Evolutionary conservation across 176 grass and related monocot genomes (phyloP), one percentile per base, ranked within the genome.

Genomic region (Ananas comosus): DNA sequence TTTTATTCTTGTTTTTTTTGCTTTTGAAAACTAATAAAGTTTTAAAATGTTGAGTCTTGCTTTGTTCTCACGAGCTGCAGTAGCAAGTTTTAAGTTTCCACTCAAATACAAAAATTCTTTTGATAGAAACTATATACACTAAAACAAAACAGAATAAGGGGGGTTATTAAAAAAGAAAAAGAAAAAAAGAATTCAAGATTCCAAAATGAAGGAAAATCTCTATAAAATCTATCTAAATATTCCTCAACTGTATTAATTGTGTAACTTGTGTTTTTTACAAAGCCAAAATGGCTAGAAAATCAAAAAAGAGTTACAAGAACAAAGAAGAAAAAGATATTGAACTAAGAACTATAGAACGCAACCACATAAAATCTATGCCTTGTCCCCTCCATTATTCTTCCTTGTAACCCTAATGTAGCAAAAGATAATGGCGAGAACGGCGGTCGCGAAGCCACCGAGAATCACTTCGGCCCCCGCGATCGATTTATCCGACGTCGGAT

Each of bases 381-480:
- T 76, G 5, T 64, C 56, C 9, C 71, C 72, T 61, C 9, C 4
- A 42, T 16, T 63, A 67, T 51, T 81, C 80, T 76, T 88, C 79
- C 87, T 71, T 59, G 91, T 96, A 33, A 83, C 74, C 70, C 87
- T 66, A 71, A 96, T 91, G 80, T 96, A 96, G 64, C 71, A 80
- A 73, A 96, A 91, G 59, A 96, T 64, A 64, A 76, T 74, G 52
- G 76, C 87, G 13, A 96, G 51, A 14, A 88, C 64, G 1, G 82
- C 87, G 9, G 87, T 81, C 1, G 85, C 91, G 13, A 96, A 96
- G 48, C 87, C 87, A 13, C 59, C 88, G 0, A 96, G 91, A 81
- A 96, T 96, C 27, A 83, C 77, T 18, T 96, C 91, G 2, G 80
- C 87, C 18, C 87, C 91, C 19, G 87, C 91, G 53, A 83, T 78